A percentile compares a stretch with the other conserved stretches of the same genome.
These are phyloP conservation scores for Phialophora verrucosa DNA, from an alignment of 2,329 filamentous ascomycete species.

Conservation along the genomic window DNA sequence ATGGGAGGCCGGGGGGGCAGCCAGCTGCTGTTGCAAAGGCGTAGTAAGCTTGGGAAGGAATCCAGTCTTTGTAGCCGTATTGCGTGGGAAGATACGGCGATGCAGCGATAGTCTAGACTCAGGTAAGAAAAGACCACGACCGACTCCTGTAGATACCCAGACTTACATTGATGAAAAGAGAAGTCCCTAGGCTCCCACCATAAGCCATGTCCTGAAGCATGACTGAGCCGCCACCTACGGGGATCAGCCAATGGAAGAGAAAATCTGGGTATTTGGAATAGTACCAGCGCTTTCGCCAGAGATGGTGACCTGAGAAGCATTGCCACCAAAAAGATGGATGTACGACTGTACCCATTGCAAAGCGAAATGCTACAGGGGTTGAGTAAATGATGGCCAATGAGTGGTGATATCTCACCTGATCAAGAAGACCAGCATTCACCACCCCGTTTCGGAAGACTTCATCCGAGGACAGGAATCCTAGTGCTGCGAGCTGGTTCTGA, in stretches of 20 bases:
- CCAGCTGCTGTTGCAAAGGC: constrained; percentile 52
- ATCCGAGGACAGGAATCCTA: constrained; percentile 59
- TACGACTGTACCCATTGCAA: constrained; percentile 67
- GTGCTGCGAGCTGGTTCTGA: constrained; percentile 48
- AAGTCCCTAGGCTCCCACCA: constrained; percentile 49
- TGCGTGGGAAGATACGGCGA: constrained; percentile 62
- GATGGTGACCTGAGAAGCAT: constrained; percentile 57
- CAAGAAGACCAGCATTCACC: constrained; percentile 68
- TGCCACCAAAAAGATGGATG: constrained; percentile 62
- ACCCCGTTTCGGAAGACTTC: constrained; percentile 61
- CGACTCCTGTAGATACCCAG: not conserved
- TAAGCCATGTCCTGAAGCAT: constrained; percentile 62
- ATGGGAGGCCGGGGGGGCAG: constrained; percentile 44
- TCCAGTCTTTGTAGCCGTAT: constrained; percentile 56
- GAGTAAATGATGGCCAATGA: not conserved
- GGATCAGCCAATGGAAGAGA: not conserved
- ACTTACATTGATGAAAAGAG: constrained; percentile 47
- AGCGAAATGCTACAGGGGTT: constrained; percentile 51
- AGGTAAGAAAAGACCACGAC: not conserved
- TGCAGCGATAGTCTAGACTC: constrained; percentile 46
- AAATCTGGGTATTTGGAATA: not conserved
- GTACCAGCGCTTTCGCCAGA: constrained; percentile 58
- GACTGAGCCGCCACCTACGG: constrained; percentile 45
- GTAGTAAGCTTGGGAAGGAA: constrained; percentile 55
- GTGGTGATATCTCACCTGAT: constrained; percentile 52